Base-by-base conservation (phyloP, 768 basidiomycete genomes). In the Collybia sp. region DNA sequence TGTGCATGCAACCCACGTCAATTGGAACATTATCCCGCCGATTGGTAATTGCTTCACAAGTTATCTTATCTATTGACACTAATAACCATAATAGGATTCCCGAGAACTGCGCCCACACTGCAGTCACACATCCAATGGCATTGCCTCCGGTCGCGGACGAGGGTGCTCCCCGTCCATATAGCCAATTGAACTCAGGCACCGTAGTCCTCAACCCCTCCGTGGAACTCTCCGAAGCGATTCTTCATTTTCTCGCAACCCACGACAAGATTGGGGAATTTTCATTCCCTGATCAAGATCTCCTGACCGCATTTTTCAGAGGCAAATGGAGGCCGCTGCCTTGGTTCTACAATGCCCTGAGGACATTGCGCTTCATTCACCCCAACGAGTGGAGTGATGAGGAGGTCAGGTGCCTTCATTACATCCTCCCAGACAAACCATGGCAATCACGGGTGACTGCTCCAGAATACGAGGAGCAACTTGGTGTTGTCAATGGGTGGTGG, bases 1-100 rank as follows among this genome's bases (percentile, higher is more conserved):
- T 99, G 95, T 58, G 83, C 93, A 3, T 99, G 95, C 69, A 99
- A 99, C 64, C 95, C 94, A 6, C 78, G 82, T 33, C 85, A 81
- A 58, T 61, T 95, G 15, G 50, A 73, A 2, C 90, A 94, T 62
- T 99, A 99, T 66, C 95, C 95, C 6, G 56, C 65, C 3, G 93
- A 96, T 60, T 99, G 95, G 96, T 77, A 52, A 58, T 58, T 76
- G 43, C 60, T 70, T 41, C 31, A 20, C 19, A 3, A 9, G 40
- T 45, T 13, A 39, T 25, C 40, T 36, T 41, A 13, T 5, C 19
- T 30, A 16, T 33, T 46, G 41, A 11, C 35, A 30, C 48, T 39
- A 36, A 18, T 46, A 46, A 42, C 59, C 15, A 55, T 55, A n/a
- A 40, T 53, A 97, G 95, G 95, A 74, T 81, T 33, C 93, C 95